Evolutionary conservation across 2,329 filamentous ascomycete species (phyloP).

Genomic region (Fusarium fujikuroi): DNA sequence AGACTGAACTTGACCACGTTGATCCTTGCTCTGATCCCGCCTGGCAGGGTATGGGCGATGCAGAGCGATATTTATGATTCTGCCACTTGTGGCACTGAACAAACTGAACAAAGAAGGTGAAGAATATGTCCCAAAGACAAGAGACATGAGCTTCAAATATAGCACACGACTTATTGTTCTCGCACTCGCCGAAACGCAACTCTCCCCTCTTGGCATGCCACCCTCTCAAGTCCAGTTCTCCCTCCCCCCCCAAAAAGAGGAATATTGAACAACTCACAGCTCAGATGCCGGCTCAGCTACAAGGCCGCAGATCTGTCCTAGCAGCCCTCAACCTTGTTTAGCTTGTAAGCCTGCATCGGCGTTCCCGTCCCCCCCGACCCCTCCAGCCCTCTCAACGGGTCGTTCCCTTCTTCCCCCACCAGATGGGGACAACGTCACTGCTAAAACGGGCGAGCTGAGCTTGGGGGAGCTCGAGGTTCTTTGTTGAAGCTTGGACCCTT

Average conservation of each 20-base stretch:
- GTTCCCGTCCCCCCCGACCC: constrained; percentile 25
- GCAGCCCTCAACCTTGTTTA: constrained; percentile 25
- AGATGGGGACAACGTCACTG: constrained; percentile 16
- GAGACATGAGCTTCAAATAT: constrained; percentile 11
- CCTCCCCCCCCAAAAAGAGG: background rate
- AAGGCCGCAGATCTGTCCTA: constrained; percentile 38
- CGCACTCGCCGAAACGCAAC: constrained; percentile 33
- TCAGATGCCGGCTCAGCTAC: constrained; percentile 36
- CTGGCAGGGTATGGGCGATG: background rate
- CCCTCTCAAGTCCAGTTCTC: constrained; percentile 1
- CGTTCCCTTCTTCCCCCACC: constrained; percentile 1
- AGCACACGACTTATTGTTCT: background rate
- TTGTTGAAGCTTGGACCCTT: constrained; percentile 15
- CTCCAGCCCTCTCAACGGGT: constrained; percentile 1
- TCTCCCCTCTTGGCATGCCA: constrained; percentile 1
- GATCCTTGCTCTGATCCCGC: constrained; percentile 27
- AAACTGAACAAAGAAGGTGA: constrained; percentile 4
- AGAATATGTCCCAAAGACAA: background rate
- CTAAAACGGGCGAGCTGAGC: constrained; percentile 14
- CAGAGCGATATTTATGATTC: background rate
- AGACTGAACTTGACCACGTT: constrained; percentile 18
- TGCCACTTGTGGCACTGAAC: background rate
- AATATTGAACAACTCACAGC: constrained; percentile 11
- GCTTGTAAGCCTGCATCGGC: constrained; percentile 38
- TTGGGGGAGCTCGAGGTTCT: constrained; percentile 7